Conservation (phyloP, 371 early-diverging fungal genomes). For the Lichtheimia ramosa region DNA sequence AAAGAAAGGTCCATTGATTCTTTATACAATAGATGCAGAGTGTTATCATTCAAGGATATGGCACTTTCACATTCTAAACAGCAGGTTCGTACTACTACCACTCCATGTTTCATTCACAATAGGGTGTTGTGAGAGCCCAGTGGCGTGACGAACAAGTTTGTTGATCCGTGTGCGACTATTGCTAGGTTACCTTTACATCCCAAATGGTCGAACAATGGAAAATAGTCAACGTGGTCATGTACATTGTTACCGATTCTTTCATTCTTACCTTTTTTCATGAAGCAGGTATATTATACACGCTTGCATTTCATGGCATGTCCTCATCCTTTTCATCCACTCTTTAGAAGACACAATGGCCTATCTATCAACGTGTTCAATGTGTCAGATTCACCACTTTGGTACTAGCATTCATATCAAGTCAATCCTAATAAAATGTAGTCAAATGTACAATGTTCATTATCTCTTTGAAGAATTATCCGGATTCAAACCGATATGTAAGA, state of each 20-base stretch:
- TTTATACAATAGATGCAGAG: background rate
- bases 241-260: slow-evolving; percentile 53
- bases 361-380: no score
- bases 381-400: no score
- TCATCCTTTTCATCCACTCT: background rate
- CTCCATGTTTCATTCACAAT: background rate
- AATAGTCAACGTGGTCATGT: slow-evolving; percentile 56
- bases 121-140: background rate
- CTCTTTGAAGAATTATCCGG: no score
- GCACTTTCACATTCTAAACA: background rate
- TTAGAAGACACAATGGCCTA: no score
- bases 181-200: background rate
- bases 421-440: no score
- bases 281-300: slow-evolving; percentile 15
- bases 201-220: slow-evolving; percentile 33
- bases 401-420: no score
- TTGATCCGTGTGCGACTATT: background rate
- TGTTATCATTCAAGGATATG: background rate
- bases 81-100: background rate
- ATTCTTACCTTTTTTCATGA: slow-evolving; percentile 59
- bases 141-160: background rate
- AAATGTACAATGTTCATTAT: no score
- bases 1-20: no score
- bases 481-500: no score
- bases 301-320: background rate